Percentiles rank a stretch among this genome's conserved stretches.
These are phyloP conservation scores for Neonectria punicea DNA, from an alignment of 2,329 filamentous ascomycete species.

Conservation along the genomic window DNA sequence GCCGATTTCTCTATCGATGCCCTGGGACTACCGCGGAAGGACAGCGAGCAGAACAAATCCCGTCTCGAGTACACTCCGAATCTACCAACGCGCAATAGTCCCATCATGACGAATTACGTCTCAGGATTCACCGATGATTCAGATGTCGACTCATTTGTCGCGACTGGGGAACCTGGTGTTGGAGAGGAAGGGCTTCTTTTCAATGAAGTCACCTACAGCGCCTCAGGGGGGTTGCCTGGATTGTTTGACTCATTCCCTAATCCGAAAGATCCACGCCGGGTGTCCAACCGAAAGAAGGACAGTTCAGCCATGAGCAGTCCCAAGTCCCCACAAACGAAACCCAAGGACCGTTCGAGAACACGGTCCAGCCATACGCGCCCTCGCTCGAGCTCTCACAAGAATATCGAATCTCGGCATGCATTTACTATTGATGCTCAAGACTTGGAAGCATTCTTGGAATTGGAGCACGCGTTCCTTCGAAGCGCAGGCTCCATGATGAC, in stretches of 20 bases:
- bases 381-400: conserved; percentile 1
- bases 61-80: conserved; percentile 2
- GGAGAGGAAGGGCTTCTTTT: conserved; percentile 43
- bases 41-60: conserved; percentile 15
- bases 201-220: conserved; percentile 40
- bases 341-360: neutral
- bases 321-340: neutral
- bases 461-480: conserved; percentile 20
- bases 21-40: conserved; percentile 21
- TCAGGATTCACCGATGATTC: conserved; percentile 44
- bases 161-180: conserved; percentile 20
- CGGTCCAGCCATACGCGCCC: neutral
- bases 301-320: conserved; percentile 6
- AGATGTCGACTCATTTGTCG: conserved; percentile 42
- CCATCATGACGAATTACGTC: conserved; percentile 25
- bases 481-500: conserved; percentile 31
- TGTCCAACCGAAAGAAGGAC: conserved; percentile 4
- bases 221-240: conserved; percentile 40
- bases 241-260: conserved; percentile 39
- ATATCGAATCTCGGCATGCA: conserved; percentile 11
- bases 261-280: conserved; percentile 8
- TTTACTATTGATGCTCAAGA: conserved; percentile 28
- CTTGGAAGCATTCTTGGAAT: conserved; percentile 35
- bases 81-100: neutral
- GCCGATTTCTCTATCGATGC: conserved; percentile 34